Evolutionary conservation across 192 early-diverging fungal genomes (phyloP).

Genomic region (Paraglomus occultum): DNA sequence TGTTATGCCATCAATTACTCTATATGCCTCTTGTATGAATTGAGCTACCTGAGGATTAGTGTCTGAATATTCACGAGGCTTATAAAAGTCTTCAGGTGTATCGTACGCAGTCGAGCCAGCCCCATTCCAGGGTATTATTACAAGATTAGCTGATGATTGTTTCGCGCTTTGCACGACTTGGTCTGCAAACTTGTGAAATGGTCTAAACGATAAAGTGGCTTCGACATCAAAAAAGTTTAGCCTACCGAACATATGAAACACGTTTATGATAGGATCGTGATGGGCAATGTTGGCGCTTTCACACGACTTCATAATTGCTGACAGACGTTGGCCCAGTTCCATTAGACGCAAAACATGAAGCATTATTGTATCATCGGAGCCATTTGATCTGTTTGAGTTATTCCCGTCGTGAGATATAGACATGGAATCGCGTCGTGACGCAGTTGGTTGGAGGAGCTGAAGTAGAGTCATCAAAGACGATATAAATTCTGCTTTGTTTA

Average conservation of each 20-base stretch:
- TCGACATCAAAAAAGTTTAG: slow-evolving; percentile 66
- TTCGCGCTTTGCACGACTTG: slow-evolving; percentile 56
- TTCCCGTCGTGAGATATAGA: too few species aligned
- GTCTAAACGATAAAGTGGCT: slow-evolving; percentile 58
- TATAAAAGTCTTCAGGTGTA: not conserved
- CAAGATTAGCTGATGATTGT: slow-evolving; percentile 55
- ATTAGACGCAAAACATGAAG: slow-evolving; percentile 74
- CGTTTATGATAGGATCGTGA: slow-evolving; percentile 74
- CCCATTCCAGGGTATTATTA: slow-evolving; percentile 38
- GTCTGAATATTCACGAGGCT: slow-evolving; percentile 4
- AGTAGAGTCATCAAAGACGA: slow-evolving; percentile 44
- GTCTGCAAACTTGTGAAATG: slow-evolving; percentile 66
- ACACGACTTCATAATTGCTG: slow-evolving; percentile 72
- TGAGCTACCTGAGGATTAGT: slow-evolving; percentile 46
- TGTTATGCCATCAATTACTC: slow-evolving; percentile 16
- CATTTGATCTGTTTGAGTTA: too few species aligned
- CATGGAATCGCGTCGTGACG: too few species aligned
- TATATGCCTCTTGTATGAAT: slow-evolving; percentile 49
- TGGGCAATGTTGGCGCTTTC: slow-evolving; percentile 60
- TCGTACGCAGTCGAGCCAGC: slow-evolving; percentile 15
- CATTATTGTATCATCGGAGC: too few species aligned
- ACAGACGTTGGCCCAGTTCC: slow-evolving; percentile 75
- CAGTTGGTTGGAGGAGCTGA: slow-evolving; percentile 31
- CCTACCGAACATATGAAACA: slow-evolving; percentile 79
- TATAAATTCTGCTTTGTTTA: slow-evolving; percentile 44